Percentiles rank a stretch among this genome's conserved stretches.
phyloP scores from a whole-genome alignment of 768 basidiomycete genomes.

The Melanogaster broomeanus region DNA sequence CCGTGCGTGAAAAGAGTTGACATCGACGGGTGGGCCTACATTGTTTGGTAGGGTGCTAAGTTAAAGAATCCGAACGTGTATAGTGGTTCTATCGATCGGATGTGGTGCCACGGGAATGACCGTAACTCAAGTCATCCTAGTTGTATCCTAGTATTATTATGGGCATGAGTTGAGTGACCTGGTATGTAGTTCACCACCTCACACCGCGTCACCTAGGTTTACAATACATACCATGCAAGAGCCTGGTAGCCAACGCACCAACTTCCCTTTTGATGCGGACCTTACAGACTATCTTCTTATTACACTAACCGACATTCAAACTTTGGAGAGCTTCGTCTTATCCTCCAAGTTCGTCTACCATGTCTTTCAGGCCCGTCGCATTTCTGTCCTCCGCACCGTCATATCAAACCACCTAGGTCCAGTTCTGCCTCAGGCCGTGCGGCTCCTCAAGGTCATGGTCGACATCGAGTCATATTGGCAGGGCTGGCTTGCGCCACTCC shows the following conservation, averaged over 20 bases:
- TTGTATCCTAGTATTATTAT: no score
- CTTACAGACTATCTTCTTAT: conserved; percentile 15
- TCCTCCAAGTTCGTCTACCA: conserved; percentile 17
- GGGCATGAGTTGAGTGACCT: no score
- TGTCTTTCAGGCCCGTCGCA: conserved; percentile 11
- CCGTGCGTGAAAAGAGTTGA: no score
- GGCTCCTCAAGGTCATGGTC: conserved; percentile 16
- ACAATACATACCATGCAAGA: neutral
- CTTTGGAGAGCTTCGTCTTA: conserved; percentile 11
- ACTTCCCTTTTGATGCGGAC: conserved; percentile 11
- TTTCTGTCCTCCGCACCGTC: conserved; percentile 13
- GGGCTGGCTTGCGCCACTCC: conserved; percentile 15
- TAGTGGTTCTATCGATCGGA: no score
- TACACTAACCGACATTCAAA: conserved; percentile 8
- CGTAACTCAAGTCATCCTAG: no score
- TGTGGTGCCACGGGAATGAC: no score
- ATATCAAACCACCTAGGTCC: conserved; percentile 17
- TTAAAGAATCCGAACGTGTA: neutral
- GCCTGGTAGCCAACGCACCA: neutral
- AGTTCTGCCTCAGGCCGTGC: conserved; percentile 6
- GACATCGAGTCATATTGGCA: conserved; percentile 14
- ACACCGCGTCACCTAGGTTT: no score
- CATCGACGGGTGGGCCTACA: conserved; percentile 28
- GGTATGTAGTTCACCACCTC: no score
- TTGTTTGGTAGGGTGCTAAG: neutral